Percentiles rank a stretch among this genome's conserved stretches.
phyloP scores from a whole-genome alignment of 768 basidiomycete species.

The Russula virescens region DNA sequence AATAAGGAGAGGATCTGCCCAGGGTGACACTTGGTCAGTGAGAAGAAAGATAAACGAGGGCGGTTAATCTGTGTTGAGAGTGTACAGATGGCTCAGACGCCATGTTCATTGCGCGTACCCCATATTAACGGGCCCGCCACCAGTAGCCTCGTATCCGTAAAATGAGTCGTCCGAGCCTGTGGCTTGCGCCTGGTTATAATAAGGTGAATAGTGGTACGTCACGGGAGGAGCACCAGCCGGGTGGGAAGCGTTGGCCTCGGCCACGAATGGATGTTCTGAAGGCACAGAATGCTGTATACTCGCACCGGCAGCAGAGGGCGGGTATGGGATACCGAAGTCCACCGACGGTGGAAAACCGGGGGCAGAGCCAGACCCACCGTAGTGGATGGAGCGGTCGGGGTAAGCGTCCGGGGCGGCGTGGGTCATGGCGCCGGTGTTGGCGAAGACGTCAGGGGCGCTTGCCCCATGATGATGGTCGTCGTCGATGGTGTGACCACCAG shows the following conservation, averaged over 20 bases:
- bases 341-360: not conserved
- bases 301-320: not conserved
- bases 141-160: slow-evolving; percentile 13
- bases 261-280: slow-evolving; percentile 17
- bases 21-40: not conserved
- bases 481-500: too few relatives aligned
- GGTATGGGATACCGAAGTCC: slow-evolving; percentile 20
- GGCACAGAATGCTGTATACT: not conserved
- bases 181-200: slow-evolving; percentile 2
- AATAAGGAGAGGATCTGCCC: not conserved
- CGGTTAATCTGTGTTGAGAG: too few relatives aligned
- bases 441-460: slow-evolving; percentile 6
- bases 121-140: not conserved
- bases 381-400: slow-evolving; percentile 21
- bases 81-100: too few relatives aligned
- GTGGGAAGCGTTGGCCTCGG: not conserved
- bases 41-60: not conserved
- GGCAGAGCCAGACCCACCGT: slow-evolving; percentile 1
- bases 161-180: slow-evolving; percentile 13
- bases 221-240: not conserved
- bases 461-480: not conserved
- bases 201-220: not conserved
- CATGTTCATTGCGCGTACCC: slow-evolving; percentile 4
- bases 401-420: slow-evolving; percentile 15
- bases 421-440: not conserved